Conservation (phyloP, 352 stramenopile species). For the Phytophthora pluvialis region DNA sequence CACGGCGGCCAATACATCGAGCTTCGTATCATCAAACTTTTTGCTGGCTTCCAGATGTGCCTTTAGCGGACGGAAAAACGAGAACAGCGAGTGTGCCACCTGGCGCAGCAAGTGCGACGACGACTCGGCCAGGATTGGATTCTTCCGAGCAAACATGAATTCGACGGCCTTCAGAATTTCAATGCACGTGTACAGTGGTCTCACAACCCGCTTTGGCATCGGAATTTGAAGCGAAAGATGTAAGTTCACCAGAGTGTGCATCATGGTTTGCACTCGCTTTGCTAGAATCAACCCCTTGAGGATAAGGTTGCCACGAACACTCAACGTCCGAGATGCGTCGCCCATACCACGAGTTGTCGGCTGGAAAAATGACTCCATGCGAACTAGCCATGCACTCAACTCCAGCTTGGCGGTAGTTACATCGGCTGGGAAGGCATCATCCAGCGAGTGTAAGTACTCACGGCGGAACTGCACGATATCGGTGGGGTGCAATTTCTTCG, state of each 20-base stretch:
- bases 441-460: slow-evolving; percentile 80
- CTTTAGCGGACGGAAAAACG: slow-evolving; percentile 85
- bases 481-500: slow-evolving; percentile 81
- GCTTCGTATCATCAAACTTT: slow-evolving; percentile 88
- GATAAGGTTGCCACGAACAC: slow-evolving; percentile 90
- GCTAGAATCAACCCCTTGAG: slow-evolving; percentile 91
- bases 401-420: slow-evolving; percentile 84
- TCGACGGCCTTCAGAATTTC: slow-evolving; percentile 93
- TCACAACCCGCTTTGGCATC: slow-evolving; percentile 86
- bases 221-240: slow-evolving; percentile 89
- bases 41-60: slow-evolving; percentile 85
- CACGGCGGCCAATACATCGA: slow-evolving; percentile 84
- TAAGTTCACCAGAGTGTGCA: slow-evolving; percentile 89
- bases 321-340: slow-evolving; percentile 75
- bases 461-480: slow-evolving; percentile 82
- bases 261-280: slow-evolving; percentile 90
- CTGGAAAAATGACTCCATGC: slow-evolving; percentile 91
- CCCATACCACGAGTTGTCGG: slow-evolving; percentile 78
- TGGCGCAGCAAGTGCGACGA: slow-evolving; percentile 78
- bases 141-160: slow-evolving; percentile 92
- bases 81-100: slow-evolving; percentile 81
- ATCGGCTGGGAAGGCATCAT: slow-evolving; percentile 80
- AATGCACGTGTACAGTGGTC: slow-evolving; percentile 89
- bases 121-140: slow-evolving; percentile 79
- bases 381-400: slow-evolving; percentile 84